Conservation (phyloP, 2,329 filamentous ascomycete species). For the Basipetospora sp. region DNA sequence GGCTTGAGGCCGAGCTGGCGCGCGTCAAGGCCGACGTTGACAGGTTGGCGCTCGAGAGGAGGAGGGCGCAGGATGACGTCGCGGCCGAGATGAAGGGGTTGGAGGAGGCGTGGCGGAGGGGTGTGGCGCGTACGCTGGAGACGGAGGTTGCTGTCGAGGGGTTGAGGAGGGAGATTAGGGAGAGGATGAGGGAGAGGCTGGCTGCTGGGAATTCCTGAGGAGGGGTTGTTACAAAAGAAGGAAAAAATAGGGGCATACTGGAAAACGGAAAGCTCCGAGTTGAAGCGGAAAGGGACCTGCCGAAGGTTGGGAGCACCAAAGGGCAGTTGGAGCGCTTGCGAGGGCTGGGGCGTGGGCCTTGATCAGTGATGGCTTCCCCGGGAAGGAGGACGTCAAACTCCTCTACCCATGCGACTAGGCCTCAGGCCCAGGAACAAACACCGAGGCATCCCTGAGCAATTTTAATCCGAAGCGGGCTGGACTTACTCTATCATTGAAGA, state of each 20-base stretch:
- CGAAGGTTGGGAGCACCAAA: too few relatives aligned
- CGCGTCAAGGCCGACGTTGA: constrained; percentile 55
- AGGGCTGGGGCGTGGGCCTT: too few relatives aligned
- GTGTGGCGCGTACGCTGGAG: constrained; percentile 68
- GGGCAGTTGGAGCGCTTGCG: too few relatives aligned
- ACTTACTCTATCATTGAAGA: too few relatives aligned
- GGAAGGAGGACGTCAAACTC: too few relatives aligned
- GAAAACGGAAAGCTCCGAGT: background rate
- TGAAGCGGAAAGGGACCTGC: too few relatives aligned
- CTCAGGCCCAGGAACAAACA: too few relatives aligned
- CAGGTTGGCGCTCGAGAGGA: constrained; percentile 54
- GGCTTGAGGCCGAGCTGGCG: constrained; percentile 61
- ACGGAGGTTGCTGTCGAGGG: constrained; percentile 71
- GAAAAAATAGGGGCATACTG: background rate
- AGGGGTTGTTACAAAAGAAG: background rate
- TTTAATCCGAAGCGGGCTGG: too few relatives aligned
- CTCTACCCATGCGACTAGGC: too few relatives aligned
- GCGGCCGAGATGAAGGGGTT: constrained; percentile 58
- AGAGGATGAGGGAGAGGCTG: constrained; percentile 33
- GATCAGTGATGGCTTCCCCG: too few relatives aligned
- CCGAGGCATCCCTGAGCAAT: too few relatives aligned
- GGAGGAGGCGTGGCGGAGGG: constrained; percentile 65
- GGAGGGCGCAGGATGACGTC: constrained; percentile 53
- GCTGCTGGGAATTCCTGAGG: too few relatives aligned
- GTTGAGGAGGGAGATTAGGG: constrained; percentile 51